phyloP scores from a whole-genome alignment of 2,329 filamentous ascomycete genomes.

The Calonectria leucothoes region DNA sequence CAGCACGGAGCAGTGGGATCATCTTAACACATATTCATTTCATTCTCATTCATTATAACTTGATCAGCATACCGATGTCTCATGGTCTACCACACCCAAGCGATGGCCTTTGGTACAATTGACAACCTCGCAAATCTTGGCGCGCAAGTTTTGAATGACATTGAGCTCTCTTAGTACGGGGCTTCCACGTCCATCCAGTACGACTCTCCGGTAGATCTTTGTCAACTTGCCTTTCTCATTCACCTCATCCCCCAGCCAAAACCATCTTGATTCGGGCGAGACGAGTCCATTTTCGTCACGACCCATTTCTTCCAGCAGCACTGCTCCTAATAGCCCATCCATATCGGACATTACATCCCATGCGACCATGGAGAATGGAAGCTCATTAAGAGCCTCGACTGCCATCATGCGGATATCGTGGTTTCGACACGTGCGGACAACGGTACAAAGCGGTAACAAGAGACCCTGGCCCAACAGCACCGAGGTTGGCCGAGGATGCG shows the following conservation, averaged over 20 bases:
- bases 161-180: neutral
- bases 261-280: neutral
- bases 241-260: neutral
- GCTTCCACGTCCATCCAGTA: neutral
- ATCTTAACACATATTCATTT: neutral
- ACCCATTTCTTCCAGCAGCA: neutral
- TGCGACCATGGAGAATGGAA: neutral
- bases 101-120: neutral
- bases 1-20: neutral
- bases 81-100: neutral
- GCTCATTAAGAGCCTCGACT: neutral
- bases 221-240: neutral
- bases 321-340: neutral
- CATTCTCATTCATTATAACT: neutral
- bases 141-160: neutral
- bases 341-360: neutral
- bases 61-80: no score
- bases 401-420: constrained; percentile 1
- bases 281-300: neutral
- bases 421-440: neutral
- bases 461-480: neutral
- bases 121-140: neutral
- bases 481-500: neutral
- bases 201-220: neutral
- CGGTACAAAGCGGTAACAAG: neutral